phyloP scores from a whole-genome alignment of 495 filamentous ascomycete genomes.

The Penicillium psychrofluorescens region DNA sequence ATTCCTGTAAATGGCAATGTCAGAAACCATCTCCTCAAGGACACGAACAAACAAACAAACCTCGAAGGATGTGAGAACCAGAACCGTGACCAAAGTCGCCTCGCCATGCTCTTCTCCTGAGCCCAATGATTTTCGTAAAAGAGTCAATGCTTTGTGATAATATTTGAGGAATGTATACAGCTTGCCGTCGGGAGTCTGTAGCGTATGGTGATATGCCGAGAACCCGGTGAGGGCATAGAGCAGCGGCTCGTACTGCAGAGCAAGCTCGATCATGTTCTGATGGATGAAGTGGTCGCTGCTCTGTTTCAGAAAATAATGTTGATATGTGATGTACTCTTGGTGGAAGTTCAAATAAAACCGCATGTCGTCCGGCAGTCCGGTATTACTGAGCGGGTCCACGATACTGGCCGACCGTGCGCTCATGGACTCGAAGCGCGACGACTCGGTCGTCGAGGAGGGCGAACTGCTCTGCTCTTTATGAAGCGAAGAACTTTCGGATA shows the following conservation, averaged over 20 bases:
- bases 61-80: conserved; percentile 91
- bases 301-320: conserved; percentile 72
- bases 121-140: conserved; percentile 65
- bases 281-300: conserved; percentile 66
- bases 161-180: conserved; percentile 80
- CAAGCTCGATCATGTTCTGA: conserved; percentile 59
- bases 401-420: conserved; percentile 28
- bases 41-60: conserved; percentile 41
- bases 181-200: conserved; percentile 59
- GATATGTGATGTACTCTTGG: conserved; percentile 61
- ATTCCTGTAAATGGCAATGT: conserved; percentile 54
- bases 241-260: conserved; percentile 72
- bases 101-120: conserved; percentile 61
- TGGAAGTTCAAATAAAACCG: conserved; percentile 76
- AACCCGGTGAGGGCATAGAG: conserved; percentile 88
- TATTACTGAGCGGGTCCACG: conserved; percentile 23
- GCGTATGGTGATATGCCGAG: conserved; percentile 75
- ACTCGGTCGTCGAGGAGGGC: conserved; percentile 32
- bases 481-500: conserved; percentile 14
- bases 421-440: conserved; percentile 25
- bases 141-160: conserved; percentile 77
- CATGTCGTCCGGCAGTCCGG: conserved; percentile 56
- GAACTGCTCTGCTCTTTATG: conserved; percentile 33
- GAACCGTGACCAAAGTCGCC: conserved; percentile 78
- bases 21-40: conserved; percentile 9